Evolutionary conservation across 257 asterid species (phyloP), one percentile per base, ranked within the genome.

Genomic region (Voacanga thouarsii): DNA sequence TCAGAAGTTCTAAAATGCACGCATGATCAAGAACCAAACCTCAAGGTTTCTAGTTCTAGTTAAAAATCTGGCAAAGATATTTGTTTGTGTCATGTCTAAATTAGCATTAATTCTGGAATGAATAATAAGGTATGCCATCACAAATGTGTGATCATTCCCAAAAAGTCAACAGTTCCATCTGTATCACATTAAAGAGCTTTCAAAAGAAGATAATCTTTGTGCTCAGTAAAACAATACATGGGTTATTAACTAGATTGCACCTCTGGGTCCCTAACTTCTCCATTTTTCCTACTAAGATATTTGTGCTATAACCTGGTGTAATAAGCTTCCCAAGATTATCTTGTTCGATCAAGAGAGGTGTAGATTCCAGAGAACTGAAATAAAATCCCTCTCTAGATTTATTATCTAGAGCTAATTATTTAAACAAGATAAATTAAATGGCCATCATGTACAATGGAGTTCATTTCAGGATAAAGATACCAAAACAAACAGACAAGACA

Each of bases 11-110:
- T 47, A 55, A 72, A 26, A 39, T 51, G 78, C 37, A 33, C 16
- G 55, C 43, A 80, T 57, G 76, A 70, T 60, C 74, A 45, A 59
- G 57, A 59, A 80, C 30, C 65, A 57, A 75, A 55, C 51, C 56
- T 63, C 14, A 57, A 68, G 43, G 33, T 28, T 57, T n/a, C 66
- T 19, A 75, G 26, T 15, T 63, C 74, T 30, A 59, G 50, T 21
- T 6, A 30, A 49, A 57, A 18, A 79, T 60, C 66, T 43, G 44
- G 57, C 61, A 23, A 28, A 51, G 26, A 57, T 47, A 37, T 15
- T 33, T 21, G 60, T 33, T 41, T 30, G 49, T 64, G 21, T 64
- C 64, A 24, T 61, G 53, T 56, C 33, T 4, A 41, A 23, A 65
- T 23, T 39, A 37, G 70, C 69, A 51, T 23, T 6, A 51, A n/a